These are phyloP conservation scores for Thelonectria rubi DNA, from an alignment of 2,329 filamentous ascomycete species.

Conservation along the genomic window DNA sequence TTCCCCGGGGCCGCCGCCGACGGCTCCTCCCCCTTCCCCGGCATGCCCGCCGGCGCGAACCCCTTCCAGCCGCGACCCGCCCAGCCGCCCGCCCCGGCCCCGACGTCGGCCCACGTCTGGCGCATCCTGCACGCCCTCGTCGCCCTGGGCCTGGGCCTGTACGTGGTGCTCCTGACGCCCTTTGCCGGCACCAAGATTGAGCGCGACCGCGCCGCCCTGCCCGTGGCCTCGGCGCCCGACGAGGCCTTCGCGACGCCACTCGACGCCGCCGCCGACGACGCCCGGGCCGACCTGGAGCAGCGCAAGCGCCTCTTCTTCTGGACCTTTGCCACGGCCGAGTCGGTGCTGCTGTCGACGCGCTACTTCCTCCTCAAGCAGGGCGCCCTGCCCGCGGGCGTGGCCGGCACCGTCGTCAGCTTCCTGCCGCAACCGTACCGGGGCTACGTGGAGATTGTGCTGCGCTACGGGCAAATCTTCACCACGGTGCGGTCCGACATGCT, in stretches of 20 bases:
- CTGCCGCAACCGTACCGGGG: constrained; percentile 71
- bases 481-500: constrained; percentile 79
- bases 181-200: constrained; percentile 73
- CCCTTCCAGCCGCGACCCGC: constrained; percentile 44
- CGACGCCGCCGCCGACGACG: constrained; percentile 37
- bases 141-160: constrained; percentile 74
- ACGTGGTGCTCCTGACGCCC: constrained; percentile 72
- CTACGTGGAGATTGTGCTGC: constrained; percentile 67
- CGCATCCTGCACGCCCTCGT: constrained; percentile 78
- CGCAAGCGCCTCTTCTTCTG: constrained; percentile 69
- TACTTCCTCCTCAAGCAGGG: constrained; percentile 74
- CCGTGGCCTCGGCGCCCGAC: constrained; percentile 34
- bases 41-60: constrained; percentile 49
- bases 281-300: constrained; percentile 45
- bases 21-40: constrained; percentile 48
- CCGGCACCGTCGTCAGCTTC: constrained; percentile 71
- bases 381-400: constrained; percentile 66
- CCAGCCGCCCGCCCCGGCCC: constrained; percentile 42
- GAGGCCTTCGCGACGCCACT: constrained; percentile 35
- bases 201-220: constrained; percentile 57
- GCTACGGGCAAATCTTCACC: constrained; percentile 76
- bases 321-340: constrained; percentile 81
- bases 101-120: constrained; percentile 65
- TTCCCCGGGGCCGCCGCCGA: constrained; percentile 28
- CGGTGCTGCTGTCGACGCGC: constrained; percentile 74